Evolutionary conservation across 2,329 filamentous ascomycete species (phyloP).

Genomic region (Onygena corvina): DNA sequence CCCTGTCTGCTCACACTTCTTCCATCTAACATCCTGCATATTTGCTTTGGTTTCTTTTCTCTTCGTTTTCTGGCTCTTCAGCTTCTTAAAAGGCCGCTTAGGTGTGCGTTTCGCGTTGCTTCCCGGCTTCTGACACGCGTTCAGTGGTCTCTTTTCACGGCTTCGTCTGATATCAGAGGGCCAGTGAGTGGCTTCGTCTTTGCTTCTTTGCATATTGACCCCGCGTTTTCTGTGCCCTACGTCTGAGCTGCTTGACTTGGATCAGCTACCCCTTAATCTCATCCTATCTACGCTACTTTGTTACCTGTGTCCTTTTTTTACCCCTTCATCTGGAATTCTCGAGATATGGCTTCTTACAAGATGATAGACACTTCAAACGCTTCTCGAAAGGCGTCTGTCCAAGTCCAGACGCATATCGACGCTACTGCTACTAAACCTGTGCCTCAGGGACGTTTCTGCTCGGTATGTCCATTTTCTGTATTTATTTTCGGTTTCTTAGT

Average conservation of each 20-base stretch:
- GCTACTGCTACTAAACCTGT: slow-evolving; percentile 13
- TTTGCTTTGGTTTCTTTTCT: slow-evolving; percentile 2
- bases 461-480: slow-evolving; percentile 16
- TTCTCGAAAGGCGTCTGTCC: slow-evolving; percentile 19
- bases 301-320: neutral
- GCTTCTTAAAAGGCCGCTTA: neutral
- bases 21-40: slow-evolving; percentile 8
- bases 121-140: slow-evolving; percentile 1
- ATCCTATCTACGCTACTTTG: neutral
- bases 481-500: neutral
- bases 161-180: neutral
- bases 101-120: neutral
- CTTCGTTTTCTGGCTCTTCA: neutral
- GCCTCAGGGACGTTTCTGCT: slow-evolving; percentile 19
- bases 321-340: neutral
- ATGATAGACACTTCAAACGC: slow-evolving; percentile 19
- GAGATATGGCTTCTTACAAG: slow-evolving; percentile 16
- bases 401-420: slow-evolving; percentile 17
- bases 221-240: neutral
- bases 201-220: slow-evolving; percentile 4
- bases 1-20: neutral
- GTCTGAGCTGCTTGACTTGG: slow-evolving; percentile 1
- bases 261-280: neutral
- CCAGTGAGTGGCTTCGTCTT: neutral
- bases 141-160: neutral